A percentile compares a stretch with the other conserved stretches of the same genome.
These are phyloP conservation scores for Cotoneaster glaucophyllus DNA, from an alignment of 306 rosid genomes.

Conservation along the genomic window DNA sequence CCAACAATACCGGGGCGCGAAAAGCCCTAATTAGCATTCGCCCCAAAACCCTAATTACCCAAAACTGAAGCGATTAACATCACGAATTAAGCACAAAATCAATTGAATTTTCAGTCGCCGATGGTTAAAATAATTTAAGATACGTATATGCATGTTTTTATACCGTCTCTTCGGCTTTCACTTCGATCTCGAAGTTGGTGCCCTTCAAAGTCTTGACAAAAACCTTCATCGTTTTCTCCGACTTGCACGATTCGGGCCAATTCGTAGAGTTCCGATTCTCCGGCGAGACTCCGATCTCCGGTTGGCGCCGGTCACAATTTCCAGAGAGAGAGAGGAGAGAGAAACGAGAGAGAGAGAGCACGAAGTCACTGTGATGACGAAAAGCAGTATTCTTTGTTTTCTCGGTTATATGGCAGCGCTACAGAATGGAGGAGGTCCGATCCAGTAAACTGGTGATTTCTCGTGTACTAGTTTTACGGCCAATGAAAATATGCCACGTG, in stretches of 20 bases:
- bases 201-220: conserved; percentile 69
- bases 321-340: neutral
- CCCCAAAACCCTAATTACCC: conserved; percentile 21
- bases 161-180: conserved; percentile 42
- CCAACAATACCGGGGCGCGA: neutral
- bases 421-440: neutral
- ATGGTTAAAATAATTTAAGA: neutral
- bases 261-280: conserved; percentile 7
- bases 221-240: conserved; percentile 58
- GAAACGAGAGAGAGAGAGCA: neutral
- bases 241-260: neutral
- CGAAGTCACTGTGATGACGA: conserved; percentile 4
- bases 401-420: neutral
- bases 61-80: neutral
- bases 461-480: neutral
- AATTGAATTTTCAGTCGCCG: neutral
- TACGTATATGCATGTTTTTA: neutral
- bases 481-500: neutral
- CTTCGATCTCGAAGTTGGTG: conserved; percentile 60
- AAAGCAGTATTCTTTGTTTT: neutral
- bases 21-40: conserved; percentile 22
- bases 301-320: conserved; percentile 15
- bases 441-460: neutral
- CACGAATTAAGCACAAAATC: neutral
- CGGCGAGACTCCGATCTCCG: conserved; percentile 13